Base-by-base conservation (phyloP, 2,329 filamentous ascomycete species). In the Nigrograna mackinnonii region DNA sequence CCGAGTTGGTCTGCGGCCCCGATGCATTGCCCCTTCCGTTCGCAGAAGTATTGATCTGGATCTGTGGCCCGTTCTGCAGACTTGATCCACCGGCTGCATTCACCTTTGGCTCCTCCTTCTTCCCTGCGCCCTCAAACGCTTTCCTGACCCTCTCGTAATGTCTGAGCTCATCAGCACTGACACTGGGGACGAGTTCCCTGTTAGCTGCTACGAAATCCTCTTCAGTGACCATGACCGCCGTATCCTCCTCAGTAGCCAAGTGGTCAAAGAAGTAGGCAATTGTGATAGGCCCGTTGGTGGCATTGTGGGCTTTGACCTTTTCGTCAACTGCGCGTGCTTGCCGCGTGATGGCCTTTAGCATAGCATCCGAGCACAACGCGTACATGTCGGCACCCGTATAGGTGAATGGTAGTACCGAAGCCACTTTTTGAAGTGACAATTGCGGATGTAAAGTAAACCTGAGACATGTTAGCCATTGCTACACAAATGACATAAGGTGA, bases 311-410 rank as follows among this genome's bases (percentile, higher is more conserved):
- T 17, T 80, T 79, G 53, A 99, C 87, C 68, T 94, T 94, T 37
- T 82, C 77, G 65, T 99, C 94, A 2, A 97, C 91, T 2, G 82
- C 78, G 1, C 83, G 80, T 2, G 94, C 91, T 64, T 95, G 89
- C 4, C 94, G 84, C 3, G 94, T 99, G 44, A 99, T 92, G 16
- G 94, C 94, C 69, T 99, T 97, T 55, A 99, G 86, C 94, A 99
- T 99, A 38, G 94, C 91, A 68, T 99, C 94, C 32, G 91, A 96
- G 74, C 92, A 97, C 16, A 99, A 79, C 1, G 94, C 94, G 70
- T 99, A 99, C 63, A 99, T 86, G 72, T 99, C 94, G 49, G 94
- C 94, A 61, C 94, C 94, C 0, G 94, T 99, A 72, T 96, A 99
- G 3, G 92, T 97, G 66, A 96, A 94, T 0, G 94, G 94, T 4